Conservation (phyloP, 1,284 basidiomycete species). For the Irpex sp. region DNA sequence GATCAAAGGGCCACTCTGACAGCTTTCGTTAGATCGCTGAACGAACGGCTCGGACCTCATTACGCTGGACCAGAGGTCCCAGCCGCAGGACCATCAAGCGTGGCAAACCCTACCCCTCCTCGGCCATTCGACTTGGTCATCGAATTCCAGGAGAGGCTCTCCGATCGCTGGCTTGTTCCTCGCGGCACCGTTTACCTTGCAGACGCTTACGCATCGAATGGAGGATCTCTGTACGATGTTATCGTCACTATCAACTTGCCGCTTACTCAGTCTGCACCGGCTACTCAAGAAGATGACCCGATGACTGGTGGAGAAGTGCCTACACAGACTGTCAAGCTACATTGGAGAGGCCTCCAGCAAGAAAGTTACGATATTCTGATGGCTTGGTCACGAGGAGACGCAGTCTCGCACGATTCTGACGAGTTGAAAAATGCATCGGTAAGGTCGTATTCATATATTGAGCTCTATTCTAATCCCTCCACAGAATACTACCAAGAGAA, state of each 20-base stretch:
- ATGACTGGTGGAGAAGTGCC: neutral
- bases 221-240: conserved; percentile 20
- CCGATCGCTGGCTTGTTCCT: conserved; percentile 63
- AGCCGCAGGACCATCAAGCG: conserved; percentile 15
- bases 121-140: conserved; percentile 65
- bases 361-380: neutral
- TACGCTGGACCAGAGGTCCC: neutral
- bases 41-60: conserved; percentile 17
- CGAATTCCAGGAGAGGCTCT: conserved; percentile 59
- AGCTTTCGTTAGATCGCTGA: conserved; percentile 57
- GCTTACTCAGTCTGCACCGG: too few species aligned
- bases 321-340: neutral
- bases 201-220: neutral
- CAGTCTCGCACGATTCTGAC: conserved; percentile 31
- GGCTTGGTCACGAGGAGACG: conserved; percentile 1
- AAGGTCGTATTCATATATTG: conserved; percentile 8
- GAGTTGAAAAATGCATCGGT: conserved; percentile 39
- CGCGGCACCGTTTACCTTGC: conserved; percentile 51
- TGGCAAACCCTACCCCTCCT: conserved; percentile 19
- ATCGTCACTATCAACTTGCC: conserved; percentile 15
- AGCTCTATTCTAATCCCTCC: neutral
- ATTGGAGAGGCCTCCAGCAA: conserved; percentile 3
- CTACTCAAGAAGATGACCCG: neutral
- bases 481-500: conserved; percentile 37
- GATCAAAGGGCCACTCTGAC: conserved; percentile 65